Evolutionary conservation across 1,284 basidiomycete genomes (phyloP).

Genomic region (Apiotrichum sp.): DNA sequence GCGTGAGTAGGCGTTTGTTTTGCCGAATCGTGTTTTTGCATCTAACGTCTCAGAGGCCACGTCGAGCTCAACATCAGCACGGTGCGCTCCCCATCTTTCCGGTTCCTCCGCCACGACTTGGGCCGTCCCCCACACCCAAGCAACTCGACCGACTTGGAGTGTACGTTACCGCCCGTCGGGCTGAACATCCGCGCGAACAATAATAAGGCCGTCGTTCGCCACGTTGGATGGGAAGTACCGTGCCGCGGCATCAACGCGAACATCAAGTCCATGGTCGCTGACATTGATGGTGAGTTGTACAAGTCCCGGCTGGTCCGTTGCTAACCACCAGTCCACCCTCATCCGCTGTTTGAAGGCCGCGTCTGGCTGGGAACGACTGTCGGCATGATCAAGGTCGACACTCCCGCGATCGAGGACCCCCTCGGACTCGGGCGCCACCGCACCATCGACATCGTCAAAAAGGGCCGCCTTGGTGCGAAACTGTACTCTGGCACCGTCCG

Average conservation of each 20-base stretch:
- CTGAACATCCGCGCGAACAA: constrained; percentile 5
- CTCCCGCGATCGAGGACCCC: not conserved
- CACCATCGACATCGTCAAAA: not conserved
- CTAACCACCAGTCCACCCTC: constrained; percentile 6
- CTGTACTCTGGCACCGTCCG: not conserved
- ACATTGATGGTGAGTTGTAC: constrained; percentile 7
- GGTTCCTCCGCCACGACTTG: not conserved
- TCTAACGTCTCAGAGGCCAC: constrained; percentile 7
- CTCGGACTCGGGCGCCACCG: not conserved
- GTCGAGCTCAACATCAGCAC: constrained; percentile 5
- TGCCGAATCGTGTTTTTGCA: too few relatives aligned
- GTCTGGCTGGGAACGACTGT: constrained; percentile 7
- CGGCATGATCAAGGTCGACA: constrained; percentile 12
- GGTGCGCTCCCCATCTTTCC: not conserved
- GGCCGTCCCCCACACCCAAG: too few relatives aligned
- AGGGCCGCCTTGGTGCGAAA: not conserved
- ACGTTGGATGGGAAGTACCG: constrained; percentile 15
- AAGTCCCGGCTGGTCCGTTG: too few relatives aligned
- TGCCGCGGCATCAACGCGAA: constrained; percentile 11
- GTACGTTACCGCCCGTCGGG: constrained; percentile 9
- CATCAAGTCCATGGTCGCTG: constrained; percentile 5
- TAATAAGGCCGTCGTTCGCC: constrained; percentile 6
- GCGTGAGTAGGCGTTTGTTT: constrained; percentile 2
- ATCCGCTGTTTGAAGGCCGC: constrained; percentile 14
- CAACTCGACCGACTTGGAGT: constrained; percentile 1